Conservation (phyloP, 805 yeast species). For the Saccharomycopsis sp. region DNA sequence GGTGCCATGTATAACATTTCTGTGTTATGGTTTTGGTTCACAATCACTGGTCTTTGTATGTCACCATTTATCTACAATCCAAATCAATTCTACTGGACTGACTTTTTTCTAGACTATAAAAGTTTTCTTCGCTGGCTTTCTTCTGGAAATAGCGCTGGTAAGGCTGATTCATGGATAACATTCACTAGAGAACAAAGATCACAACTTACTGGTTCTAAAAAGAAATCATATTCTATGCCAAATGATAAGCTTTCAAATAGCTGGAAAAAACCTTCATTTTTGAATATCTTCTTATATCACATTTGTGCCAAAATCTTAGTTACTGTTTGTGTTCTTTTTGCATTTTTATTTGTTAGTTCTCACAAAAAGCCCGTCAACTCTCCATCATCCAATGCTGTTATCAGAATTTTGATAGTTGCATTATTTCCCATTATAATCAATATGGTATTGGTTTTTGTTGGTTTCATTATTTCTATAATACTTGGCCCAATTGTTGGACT, state of each 20-base stretch:
- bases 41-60: slow-evolving; percentile 40
- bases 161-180: slow-evolving; percentile 33
- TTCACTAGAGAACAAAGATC: slow-evolving; percentile 42
- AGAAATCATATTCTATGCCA: slow-evolving; percentile 27
- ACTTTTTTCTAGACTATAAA: slow-evolving; percentile 51
- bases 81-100: slow-evolving; percentile 52
- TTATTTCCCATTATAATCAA: slow-evolving; percentile 39
- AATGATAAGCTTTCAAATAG: slow-evolving; percentile 33
- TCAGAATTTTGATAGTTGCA: slow-evolving; percentile 35
- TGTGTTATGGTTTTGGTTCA: slow-evolving; percentile 53
- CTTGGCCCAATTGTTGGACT: slow-evolving; percentile 39
- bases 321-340: slow-evolving; percentile 29
- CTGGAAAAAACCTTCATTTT: slow-evolving; percentile 39
- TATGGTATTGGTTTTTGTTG: slow-evolving; percentile 27
- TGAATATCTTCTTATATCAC: slow-evolving; percentile 33
- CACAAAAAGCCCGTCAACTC: slow-evolving; percentile 34
- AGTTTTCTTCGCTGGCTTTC: slow-evolving; percentile 33
- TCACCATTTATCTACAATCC: slow-evolving; percentile 60
- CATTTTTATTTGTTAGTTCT: slow-evolving; percentile 44
- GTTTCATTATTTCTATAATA: slow-evolving; percentile 32
- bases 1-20: slow-evolving; percentile 52
- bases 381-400: slow-evolving; percentile 27
- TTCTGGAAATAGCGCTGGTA: slow-evolving; percentile 36
- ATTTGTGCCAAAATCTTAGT: slow-evolving; percentile 29
- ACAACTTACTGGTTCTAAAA: slow-evolving; percentile 46